phyloP scores from a whole-genome alignment of 768 basidiomycete species.

The Cystobasidium tubakii region DNA sequence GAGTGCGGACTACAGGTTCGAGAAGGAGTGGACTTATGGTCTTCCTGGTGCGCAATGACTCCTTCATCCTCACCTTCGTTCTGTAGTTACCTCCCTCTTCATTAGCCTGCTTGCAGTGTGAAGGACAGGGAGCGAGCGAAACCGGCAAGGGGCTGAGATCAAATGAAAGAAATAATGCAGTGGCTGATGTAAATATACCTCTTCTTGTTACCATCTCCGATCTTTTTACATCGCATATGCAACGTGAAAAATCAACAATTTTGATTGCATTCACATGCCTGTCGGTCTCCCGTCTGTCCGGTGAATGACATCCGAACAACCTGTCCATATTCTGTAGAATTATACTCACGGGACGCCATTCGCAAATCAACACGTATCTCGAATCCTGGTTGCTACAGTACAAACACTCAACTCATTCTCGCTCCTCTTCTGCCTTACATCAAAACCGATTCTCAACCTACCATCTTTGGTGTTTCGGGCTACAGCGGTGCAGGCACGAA shows the following conservation, averaged over 20 bases:
- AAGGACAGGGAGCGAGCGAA: slow-evolving; percentile 8
- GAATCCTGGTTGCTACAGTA: slow-evolving; percentile 97
- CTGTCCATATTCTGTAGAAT: slow-evolving; percentile 56
- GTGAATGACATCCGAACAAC: background rate
- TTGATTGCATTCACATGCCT: slow-evolving; percentile 1
- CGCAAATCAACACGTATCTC: slow-evolving; percentile 75
- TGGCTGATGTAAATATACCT: slow-evolving; percentile 49
- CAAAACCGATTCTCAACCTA: slow-evolving; percentile 56
- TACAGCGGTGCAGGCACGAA: slow-evolving; percentile 93
- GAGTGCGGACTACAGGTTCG: slow-evolving; percentile 91
- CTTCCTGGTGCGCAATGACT: slow-evolving; percentile 80
- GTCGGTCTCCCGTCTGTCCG: background rate
- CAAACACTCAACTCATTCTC: slow-evolving; percentile 81
- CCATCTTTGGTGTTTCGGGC: slow-evolving; percentile 86
- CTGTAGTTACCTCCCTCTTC: slow-evolving; percentile 7
- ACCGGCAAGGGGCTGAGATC: too few relatives aligned
- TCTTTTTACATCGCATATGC: background rate
- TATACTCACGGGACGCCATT: slow-evolving; percentile 70
- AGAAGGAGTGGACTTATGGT: slow-evolving; percentile 92
- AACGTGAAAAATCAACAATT: background rate
- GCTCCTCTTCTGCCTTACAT: slow-evolving; percentile 78
- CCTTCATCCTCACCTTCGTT: slow-evolving; percentile 15
- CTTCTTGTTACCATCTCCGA: slow-evolving; percentile 43
- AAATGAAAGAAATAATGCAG: slow-evolving; percentile 46
- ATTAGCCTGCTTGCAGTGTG: background rate